A percentile compares a stretch with the other conserved stretches of the same genome.
phyloP scores from a whole-genome alignment of 257 asterid species.

The Linaria vulgaris region DNA sequence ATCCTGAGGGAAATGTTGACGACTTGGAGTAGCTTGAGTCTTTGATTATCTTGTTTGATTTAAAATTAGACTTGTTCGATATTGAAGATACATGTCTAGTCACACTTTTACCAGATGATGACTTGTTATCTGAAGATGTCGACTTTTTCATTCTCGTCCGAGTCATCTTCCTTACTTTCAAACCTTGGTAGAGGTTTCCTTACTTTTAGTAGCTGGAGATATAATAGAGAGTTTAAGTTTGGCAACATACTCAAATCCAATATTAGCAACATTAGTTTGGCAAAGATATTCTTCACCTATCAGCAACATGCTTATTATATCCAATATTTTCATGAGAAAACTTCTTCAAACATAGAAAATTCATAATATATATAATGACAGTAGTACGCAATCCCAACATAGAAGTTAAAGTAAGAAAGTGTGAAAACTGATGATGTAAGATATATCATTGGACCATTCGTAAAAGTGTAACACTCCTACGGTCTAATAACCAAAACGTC shows the following conservation, averaged over 20 bases:
- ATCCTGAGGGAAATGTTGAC: slow-evolving; percentile 75
- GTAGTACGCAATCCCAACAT: slow-evolving; percentile 10
- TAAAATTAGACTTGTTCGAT: slow-evolving; percentile 44
- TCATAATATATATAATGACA: too few relatives aligned
- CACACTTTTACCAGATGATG: slow-evolving; percentile 39
- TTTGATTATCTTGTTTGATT: slow-evolving; percentile 55
- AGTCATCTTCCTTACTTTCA: slow-evolving; percentile 63
- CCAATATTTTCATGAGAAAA: neutral
- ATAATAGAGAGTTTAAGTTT: slow-evolving; percentile 66
- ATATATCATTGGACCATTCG: neutral
- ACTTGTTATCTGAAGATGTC: slow-evolving; percentile 45
- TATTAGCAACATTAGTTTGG: neutral
- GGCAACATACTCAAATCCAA: slow-evolving; percentile 21
- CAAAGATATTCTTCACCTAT: neutral
- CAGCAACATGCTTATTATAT: neutral
- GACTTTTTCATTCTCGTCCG: slow-evolving; percentile 70
- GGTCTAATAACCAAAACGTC: too few relatives aligned
- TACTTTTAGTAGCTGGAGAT: slow-evolving; percentile 35
- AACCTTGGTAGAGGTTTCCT: slow-evolving; percentile 47
- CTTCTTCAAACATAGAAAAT: neutral
- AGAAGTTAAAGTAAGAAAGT: slow-evolving; percentile 7
- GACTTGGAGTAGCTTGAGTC: slow-evolving; percentile 66
- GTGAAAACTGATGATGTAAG: neutral
- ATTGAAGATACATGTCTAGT: slow-evolving; percentile 42
- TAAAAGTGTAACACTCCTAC: neutral